Evolutionary conservation across 176 grass and related monocot species (phyloP).

Genomic region (Pontederia paniculata): DNA sequence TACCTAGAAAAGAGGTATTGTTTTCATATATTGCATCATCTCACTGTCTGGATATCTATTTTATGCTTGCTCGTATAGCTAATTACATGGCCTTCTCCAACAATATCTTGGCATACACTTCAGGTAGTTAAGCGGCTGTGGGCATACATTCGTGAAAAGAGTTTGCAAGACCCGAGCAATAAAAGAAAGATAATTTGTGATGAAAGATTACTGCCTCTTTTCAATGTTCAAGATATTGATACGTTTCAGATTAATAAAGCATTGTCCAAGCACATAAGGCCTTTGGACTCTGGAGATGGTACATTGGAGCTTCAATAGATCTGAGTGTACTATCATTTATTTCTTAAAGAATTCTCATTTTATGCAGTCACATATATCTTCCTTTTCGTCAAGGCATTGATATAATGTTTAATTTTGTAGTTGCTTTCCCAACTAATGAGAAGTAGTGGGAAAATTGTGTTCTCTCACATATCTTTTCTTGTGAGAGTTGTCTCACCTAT

Average conservation of each 20-base stretch:
- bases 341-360: too few species aligned
- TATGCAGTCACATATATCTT: too few species aligned
- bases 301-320: background rate
- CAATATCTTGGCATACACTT: background rate
- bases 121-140: constrained; percentile 95
- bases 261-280: constrained; percentile 93
- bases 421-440: too few species aligned
- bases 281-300: constrained; percentile 66
- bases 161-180: constrained; percentile 82
- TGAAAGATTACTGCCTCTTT: constrained; percentile 55
- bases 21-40: constrained; percentile 5
- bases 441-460: too few species aligned
- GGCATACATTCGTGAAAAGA: constrained; percentile 77
- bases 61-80: constrained; percentile 1
- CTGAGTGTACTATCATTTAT: too few species aligned
- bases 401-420: too few species aligned
- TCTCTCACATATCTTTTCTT: too few species aligned
- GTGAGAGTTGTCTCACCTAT: too few species aligned
- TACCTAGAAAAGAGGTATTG: constrained; percentile 95
- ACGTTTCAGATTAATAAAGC: constrained; percentile 99
- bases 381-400: too few species aligned
- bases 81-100: too few species aligned
- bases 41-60: constrained; percentile 17
- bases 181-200: constrained; percentile 83
- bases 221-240: constrained; percentile 79